These are phyloP conservation scores for Rhodotorula sp. DNA, from an alignment of 1,284 basidiomycete genomes.

Conservation along the genomic window DNA sequence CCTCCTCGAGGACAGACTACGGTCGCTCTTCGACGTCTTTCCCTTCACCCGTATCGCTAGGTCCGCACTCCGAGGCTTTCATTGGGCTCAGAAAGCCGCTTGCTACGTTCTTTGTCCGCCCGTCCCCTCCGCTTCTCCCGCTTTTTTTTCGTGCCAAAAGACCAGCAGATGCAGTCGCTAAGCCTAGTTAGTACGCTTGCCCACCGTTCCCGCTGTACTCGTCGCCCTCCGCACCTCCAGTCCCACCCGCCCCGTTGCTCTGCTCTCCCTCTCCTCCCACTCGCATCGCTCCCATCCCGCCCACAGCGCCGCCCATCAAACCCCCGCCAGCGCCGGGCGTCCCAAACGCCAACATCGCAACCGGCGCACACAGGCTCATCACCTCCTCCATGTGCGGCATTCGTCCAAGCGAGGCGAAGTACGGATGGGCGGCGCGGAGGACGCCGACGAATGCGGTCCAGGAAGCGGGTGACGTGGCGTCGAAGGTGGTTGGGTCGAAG, in stretches of 20 bases:
- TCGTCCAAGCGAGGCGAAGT: conserved; percentile 6
- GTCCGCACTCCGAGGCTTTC: too few species aligned
- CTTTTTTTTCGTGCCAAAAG: too few species aligned
- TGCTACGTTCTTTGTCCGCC: too few species aligned
- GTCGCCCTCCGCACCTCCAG: neutral
- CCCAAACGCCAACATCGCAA: conserved; percentile 12
- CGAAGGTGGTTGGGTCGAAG: conserved; percentile 67
- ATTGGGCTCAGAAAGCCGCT: too few species aligned
- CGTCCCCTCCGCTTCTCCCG: too few species aligned
- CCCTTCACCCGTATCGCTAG: too few species aligned
- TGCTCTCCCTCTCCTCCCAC: neutral
- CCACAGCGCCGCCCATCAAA: neutral
- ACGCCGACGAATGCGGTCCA: conserved; percentile 54
- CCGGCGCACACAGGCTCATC: conserved; percentile 6
- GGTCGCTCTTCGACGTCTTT: too few species aligned
- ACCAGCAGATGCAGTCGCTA: too few species aligned
- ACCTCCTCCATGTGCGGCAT: conserved; percentile 20
- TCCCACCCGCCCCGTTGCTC: neutral
- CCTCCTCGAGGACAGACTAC: neutral
- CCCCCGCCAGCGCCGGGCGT: neutral
- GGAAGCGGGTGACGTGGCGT: conserved; percentile 64
- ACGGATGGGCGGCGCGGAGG: conserved; percentile 14
- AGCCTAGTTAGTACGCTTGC: too few species aligned
- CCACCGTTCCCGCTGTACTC: too few species aligned
- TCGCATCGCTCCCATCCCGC: neutral